Base-by-base conservation (phyloP, 164 flowering plant species). In the Cinnamomum chago region DNA sequence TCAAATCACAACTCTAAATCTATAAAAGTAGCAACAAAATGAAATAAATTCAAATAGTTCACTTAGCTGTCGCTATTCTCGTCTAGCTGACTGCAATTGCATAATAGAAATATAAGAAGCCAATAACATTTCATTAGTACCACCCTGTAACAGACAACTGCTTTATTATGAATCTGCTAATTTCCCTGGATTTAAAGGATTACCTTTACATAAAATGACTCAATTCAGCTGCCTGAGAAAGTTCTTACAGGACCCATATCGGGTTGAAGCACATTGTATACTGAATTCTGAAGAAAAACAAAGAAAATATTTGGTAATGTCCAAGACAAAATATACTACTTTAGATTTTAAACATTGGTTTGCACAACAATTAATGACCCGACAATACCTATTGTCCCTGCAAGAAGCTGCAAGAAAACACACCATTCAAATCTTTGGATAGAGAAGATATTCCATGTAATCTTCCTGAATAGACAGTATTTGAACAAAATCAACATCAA, bases 121-220 rank as follows among this genome's bases (percentile, higher is more conserved):
- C 4, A 65, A 40, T 22, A 28, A 28, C 30, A 28, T 28, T 28
- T 28, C 30, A 28, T 28, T 28, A 2, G 30, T 28, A 28, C 30
- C 30, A 28, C 30, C 30, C 30, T 28, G 0, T 28, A 28, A 28
- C 30, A 28, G 4, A 28, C 30, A 28, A 3, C 3, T 28, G 30
- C 30, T 28, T 28, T 28, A 28, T 28, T 28, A 28, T 28, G 30
- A 28, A 28, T 28, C 30, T 28, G 30, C 4, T 28, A 25, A 17
- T 70, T 5, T 20, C 27, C 28, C 14, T 14, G 3, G 62, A 27
- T 35, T 65, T 20, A 24, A 50, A 20, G 17, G 70, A 60, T 70
- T 80, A 92, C 99, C 97, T 94, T 93, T 3, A 93, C 89, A 83
- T 85, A 95, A 74, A 95, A 95, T 50, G 98, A 86, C 23, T 81